Evolutionary conservation across 1,284 basidiomycete genomes (phyloP).

Genomic region (Neolentinus lepideus): DNA sequence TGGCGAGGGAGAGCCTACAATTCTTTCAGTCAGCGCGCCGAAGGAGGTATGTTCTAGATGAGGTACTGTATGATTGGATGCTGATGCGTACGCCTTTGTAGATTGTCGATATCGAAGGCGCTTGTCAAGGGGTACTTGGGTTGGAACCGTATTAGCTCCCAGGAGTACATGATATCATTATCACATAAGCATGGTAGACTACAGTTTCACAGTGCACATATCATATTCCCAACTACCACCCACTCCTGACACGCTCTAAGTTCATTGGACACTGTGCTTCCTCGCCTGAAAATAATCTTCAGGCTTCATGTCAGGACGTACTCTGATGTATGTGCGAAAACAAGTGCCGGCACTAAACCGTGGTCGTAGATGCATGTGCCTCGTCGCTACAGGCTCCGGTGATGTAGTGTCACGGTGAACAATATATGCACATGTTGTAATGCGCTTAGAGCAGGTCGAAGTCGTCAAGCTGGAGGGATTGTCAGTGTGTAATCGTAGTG

Average conservation of each 20-base stretch:
- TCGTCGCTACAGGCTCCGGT: no score
- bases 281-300: no score
- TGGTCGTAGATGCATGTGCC: no score
- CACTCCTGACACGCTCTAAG: no score
- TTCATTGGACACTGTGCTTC: no score
- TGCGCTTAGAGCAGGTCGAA: constrained; percentile 69
- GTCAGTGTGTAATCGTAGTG: neutral
- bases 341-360: no score
- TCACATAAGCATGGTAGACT: neutral
- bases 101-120: constrained; percentile 81
- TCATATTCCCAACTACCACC: no score
- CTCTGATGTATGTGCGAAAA: no score
- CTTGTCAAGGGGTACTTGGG: constrained; percentile 73
- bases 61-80: constrained; percentile 1
- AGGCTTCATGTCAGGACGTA: no score
- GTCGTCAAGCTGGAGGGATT: constrained; percentile 67
- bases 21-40: constrained; percentile 76
- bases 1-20: constrained; percentile 54
- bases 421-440: neutral
- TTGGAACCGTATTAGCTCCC: constrained; percentile 48
- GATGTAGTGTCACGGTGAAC: no score
- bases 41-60: constrained; percentile 61
- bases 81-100: constrained; percentile 16
- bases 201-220: no score
- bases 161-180: neutral